phyloP scores from a whole-genome alignment of 208 protist genomes.

The Porcisia hertigi region DNA sequence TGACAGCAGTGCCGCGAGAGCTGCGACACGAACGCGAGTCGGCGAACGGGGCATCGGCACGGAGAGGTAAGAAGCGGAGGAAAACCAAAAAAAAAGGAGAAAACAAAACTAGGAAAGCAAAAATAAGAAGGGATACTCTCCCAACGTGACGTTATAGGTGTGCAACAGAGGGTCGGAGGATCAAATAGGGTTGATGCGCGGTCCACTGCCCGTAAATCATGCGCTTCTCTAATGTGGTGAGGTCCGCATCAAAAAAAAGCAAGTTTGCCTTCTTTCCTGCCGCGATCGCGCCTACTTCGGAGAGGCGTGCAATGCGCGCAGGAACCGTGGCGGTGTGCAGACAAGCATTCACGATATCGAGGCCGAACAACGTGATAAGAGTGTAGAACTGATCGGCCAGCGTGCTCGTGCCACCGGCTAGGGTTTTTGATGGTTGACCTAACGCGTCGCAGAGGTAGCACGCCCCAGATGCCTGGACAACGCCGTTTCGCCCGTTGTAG shows the following conservation, averaged over 20 bases:
- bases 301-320: constrained; percentile 52
- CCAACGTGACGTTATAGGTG: constrained; percentile 39
- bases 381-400: constrained; percentile 67
- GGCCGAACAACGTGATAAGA: constrained; percentile 57
- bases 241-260: constrained; percentile 56
- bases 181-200: constrained; percentile 40
- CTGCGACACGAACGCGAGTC: not conserved
- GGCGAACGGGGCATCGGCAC: not conserved
- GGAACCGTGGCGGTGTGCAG: constrained; percentile 60
- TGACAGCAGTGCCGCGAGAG: not conserved
- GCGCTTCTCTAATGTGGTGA: constrained; percentile 53
- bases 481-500: constrained; percentile 64
- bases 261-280: constrained; percentile 60
- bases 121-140: not conserved
- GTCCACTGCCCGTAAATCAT: constrained; percentile 59
- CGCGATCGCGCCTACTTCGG: constrained; percentile 48
- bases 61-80: not conserved
- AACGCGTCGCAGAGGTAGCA: constrained; percentile 61
- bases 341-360: constrained; percentile 57
- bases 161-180: constrained; percentile 51
- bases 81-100: not conserved
- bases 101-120: not conserved
- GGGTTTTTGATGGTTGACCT: constrained; percentile 46
- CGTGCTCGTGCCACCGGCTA: constrained; percentile 63
- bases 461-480: constrained; percentile 59